These are phyloP conservation scores for Yarrowia osloensis DNA, from an alignment of 805 yeast genomes.

Conservation along the genomic window DNA sequence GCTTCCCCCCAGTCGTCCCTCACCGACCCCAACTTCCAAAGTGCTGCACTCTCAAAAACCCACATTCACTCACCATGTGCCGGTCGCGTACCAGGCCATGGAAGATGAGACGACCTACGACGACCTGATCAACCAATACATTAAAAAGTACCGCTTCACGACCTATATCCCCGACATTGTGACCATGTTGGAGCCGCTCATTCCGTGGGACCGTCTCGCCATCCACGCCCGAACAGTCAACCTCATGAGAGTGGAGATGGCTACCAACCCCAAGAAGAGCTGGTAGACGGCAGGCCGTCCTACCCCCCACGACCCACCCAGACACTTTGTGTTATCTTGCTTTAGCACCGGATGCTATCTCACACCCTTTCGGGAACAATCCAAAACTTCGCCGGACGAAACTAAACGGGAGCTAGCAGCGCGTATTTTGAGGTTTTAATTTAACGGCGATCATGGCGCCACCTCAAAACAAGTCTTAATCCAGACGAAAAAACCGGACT, in stretches of 20 bases:
- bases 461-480: background rate
- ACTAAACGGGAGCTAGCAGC: background rate
- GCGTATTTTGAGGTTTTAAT: slow-evolving; percentile 6
- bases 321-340: background rate
- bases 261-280: slow-evolving; percentile 4
- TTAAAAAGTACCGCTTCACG: slow-evolving; percentile 24
- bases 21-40: slow-evolving; percentile 2
- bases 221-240: slow-evolving; percentile 15
- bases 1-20: background rate
- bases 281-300: slow-evolving; percentile 2
- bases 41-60: slow-evolving; percentile 8
- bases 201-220: slow-evolving; percentile 24
- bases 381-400: background rate
- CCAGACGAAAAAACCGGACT: background rate
- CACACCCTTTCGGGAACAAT: background rate
- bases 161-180: slow-evolving; percentile 25
- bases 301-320: background rate
- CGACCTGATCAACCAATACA: slow-evolving; percentile 24
- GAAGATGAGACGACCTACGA: slow-evolving; percentile 19
- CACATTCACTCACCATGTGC: slow-evolving; percentile 8
- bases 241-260: slow-evolving; percentile 23
- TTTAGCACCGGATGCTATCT: background rate
- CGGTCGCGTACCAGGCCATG: slow-evolving; percentile 10
- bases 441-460: slow-evolving; percentile 8
- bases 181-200: slow-evolving; percentile 23